Conservation (phyloP, 2,329 filamentous ascomycete genomes). For the Aphanoascus verrucosus region DNA sequence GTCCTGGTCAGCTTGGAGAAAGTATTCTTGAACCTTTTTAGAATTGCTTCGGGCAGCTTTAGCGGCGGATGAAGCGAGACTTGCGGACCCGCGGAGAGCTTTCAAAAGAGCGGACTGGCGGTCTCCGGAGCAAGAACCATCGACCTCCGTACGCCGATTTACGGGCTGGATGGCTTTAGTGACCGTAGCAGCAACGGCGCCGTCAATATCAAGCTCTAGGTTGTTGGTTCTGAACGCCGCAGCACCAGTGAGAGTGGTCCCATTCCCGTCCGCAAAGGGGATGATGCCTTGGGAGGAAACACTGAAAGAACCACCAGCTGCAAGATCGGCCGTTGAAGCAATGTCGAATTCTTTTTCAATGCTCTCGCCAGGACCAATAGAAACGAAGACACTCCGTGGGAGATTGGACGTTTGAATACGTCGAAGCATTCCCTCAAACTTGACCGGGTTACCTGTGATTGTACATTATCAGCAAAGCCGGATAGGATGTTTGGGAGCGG, state of each 20-base stretch:
- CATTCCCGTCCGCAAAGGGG: slow-evolving; percentile 44
- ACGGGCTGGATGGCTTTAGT: slow-evolving; percentile 35
- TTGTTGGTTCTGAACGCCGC: slow-evolving; percentile 51
- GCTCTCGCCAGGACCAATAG: slow-evolving; percentile 23
- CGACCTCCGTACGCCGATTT: slow-evolving; percentile 19
- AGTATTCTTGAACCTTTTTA: slow-evolving; percentile 42
- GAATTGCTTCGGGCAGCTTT: slow-evolving; percentile 35
- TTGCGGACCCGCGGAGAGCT: slow-evolving; percentile 46
- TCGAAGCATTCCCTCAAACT: slow-evolving; percentile 27
- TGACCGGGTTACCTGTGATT: slow-evolving; percentile 21
- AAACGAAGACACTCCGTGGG: slow-evolving; percentile 23
- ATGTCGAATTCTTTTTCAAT: slow-evolving; percentile 28
- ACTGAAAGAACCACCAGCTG: slow-evolving; percentile 44
- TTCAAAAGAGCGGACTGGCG: slow-evolving; percentile 37
- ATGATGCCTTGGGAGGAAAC: slow-evolving; percentile 48
- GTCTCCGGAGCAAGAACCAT: slow-evolving; percentile 23
- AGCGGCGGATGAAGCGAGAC: slow-evolving; percentile 43
- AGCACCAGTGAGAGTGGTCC: slow-evolving; percentile 45
- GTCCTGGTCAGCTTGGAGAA: slow-evolving; percentile 46
- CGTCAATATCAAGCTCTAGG: slow-evolving; percentile 48
- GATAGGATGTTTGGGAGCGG: neutral
- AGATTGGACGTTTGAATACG: slow-evolving; percentile 23
- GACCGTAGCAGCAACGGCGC: slow-evolving; percentile 42
- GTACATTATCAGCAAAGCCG: slow-evolving; percentile 10
- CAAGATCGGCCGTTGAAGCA: slow-evolving; percentile 33